phyloP scores from a whole-genome alignment of 805 yeast genomes.

The Yarrowia porcina region DNA sequence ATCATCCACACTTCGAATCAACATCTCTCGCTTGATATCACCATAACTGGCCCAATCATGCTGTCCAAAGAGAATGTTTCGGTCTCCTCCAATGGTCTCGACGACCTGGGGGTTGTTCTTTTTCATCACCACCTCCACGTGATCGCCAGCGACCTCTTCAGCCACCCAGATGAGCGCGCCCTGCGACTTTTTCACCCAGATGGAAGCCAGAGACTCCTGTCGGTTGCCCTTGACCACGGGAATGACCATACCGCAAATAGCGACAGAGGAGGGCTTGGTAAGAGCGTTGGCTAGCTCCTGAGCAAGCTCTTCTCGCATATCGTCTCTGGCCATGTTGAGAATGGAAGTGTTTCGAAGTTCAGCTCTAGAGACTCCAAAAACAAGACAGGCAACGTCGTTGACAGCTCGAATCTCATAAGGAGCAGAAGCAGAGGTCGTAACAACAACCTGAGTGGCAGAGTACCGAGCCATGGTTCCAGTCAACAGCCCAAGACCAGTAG shows the following conservation, averaged over 20 bases:
- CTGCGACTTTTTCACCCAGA: constrained; percentile 79
- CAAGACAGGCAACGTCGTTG: constrained; percentile 82
- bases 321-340: constrained; percentile 53
- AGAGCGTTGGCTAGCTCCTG: background rate
- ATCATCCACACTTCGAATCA: background rate
- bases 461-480: constrained; percentile 36
- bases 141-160: constrained; percentile 60
- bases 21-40: background rate
- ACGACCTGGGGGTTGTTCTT: background rate
- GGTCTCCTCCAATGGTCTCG: constrained; percentile 16
- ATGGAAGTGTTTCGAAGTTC: constrained; percentile 61
- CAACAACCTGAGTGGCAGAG: constrained; percentile 67
- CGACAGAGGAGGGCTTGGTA: constrained; percentile 32
- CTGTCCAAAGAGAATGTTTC: constrained; percentile 54
- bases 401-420: constrained; percentile 85
- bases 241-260: constrained; percentile 65
- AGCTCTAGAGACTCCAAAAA: constrained; percentile 73
- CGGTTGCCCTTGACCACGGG: constrained; percentile 70
- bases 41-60: constrained; percentile 44
- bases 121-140: constrained; percentile 38
- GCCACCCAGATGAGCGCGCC: constrained; percentile 75
- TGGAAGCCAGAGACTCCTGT: constrained; percentile 73
- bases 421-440: constrained; percentile 66
- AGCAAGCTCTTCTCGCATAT: background rate
- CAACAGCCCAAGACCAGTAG: constrained; percentile 37